Evolutionary conservation across 2,329 filamentous ascomycete species (phyloP), one percentile per base, ranked within the genome.

Genomic region (Fusarium sarcochroum): DNA sequence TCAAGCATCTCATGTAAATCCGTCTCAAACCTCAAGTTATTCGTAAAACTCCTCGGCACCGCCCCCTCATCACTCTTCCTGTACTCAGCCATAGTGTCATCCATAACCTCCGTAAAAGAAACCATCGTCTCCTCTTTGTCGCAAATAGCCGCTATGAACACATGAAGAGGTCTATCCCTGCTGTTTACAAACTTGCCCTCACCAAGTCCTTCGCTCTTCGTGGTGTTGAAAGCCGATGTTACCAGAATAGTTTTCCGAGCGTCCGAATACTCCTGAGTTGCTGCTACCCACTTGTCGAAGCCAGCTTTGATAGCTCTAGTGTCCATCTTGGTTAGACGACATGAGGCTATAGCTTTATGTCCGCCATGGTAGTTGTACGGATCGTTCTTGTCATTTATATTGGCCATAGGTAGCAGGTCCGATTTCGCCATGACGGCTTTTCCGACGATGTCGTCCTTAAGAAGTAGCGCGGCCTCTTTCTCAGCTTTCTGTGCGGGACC

Each of bases 321-420:
- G 1, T 58, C 38, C 6, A 75, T 53, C 2, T 48, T 51, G 15
- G 65, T 46, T 11, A 78, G 38, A 5, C 75, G 71, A 1, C 65
- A 68, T 9, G 73, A 68, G 6, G 70, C 63, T 15, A 73, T 73
- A 1, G 70, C 60, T 49, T 80, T 80, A 30, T 71, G 72, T 0
- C 77, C 78, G 5, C 76, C 76, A 25, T 76, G 76, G 1, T 30
- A 51, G 34, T 78, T 76, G 5, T 71, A 30, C 1, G 64, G 41
- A 0, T 73, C 71, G 20, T 70, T 49, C 5, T 46, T 63, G 10
- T 71, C 66, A 35, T 78, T 78, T 11, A 71, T 45, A 5, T 60
- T 66, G 1, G 48, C 56, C 17, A 77, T 67, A 0, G 71, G 72
- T 0, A 73, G 21, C 0, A 74, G 30, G 1, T 55, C 53, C 1